Evolutionary conservation across 2,329 filamentous ascomycete genomes (phyloP).

Genomic region (Chaetomiaceae sp.): DNA sequence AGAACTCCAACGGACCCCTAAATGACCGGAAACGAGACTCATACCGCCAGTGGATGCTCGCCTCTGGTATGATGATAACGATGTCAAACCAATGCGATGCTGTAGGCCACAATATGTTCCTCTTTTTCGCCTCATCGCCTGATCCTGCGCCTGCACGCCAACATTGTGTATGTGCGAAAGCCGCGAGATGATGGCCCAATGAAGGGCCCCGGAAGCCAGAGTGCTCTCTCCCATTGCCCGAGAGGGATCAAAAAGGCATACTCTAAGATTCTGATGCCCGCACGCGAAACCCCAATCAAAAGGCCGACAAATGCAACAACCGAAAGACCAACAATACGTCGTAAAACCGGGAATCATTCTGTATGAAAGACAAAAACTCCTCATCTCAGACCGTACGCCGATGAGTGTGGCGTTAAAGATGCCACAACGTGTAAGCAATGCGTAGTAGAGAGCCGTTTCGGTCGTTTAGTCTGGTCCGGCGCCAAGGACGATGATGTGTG

Average conservation of each 20-base stretch:
- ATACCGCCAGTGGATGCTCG: slow-evolving; percentile 22
- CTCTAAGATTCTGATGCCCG: slow-evolving; percentile 20
- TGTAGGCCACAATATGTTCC: slow-evolving; percentile 14
- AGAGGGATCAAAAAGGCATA: slow-evolving; percentile 16
- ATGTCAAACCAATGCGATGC: slow-evolving; percentile 21
- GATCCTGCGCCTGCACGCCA: slow-evolving; percentile 24
- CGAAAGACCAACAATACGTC: slow-evolving; percentile 15
- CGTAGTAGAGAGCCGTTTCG: slow-evolving; percentile 14
- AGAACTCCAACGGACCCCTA: slow-evolving; percentile 18
- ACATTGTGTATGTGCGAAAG: slow-evolving; percentile 24
- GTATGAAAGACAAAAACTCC: slow-evolving; percentile 13
- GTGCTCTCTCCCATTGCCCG: slow-evolving; percentile 13
- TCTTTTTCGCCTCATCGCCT: slow-evolving; percentile 6
- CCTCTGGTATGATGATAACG: slow-evolving; percentile 21
- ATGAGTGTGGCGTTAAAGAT: slow-evolving; percentile 19
- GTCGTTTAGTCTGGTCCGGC: background rate
- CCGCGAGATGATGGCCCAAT: slow-evolving; percentile 20
- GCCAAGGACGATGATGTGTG: background rate
- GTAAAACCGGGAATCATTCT: slow-evolving; percentile 20
- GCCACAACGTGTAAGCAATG: slow-evolving; percentile 10
- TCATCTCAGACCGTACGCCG: slow-evolving; percentile 17
- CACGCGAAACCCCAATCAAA: slow-evolving; percentile 2
- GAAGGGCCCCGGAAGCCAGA: slow-evolving; percentile 16
- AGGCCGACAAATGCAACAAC: slow-evolving; percentile 16
- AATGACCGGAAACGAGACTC: slow-evolving; percentile 13